Evolutionary conservation across 495 filamentous ascomycete genomes (phyloP).

Genomic region (Friedmanniomyces simplex): DNA sequence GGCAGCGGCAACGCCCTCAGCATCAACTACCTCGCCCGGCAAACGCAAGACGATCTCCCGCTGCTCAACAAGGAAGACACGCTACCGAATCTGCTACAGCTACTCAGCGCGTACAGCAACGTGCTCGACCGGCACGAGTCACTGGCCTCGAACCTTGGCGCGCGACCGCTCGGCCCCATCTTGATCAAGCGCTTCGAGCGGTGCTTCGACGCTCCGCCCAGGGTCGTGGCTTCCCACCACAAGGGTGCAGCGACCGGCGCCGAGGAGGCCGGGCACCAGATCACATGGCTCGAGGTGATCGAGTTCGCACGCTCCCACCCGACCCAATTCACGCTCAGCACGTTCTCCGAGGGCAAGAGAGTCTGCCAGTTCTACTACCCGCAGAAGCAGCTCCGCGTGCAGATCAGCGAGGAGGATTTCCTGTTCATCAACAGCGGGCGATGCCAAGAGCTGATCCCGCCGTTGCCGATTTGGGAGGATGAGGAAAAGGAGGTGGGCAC

Average conservation of each 20-base stretch:
- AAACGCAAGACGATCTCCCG: constrained; percentile 50
- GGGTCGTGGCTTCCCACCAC: constrained; percentile 53
- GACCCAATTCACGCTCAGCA: constrained; percentile 63
- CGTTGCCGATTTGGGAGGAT: constrained; percentile 73
- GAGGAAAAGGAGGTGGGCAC: constrained; percentile 77
- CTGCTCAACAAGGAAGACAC: constrained; percentile 50
- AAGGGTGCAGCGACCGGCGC: constrained; percentile 53
- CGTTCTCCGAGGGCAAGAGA: constrained; percentile 53
- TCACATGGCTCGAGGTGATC: constrained; percentile 77
- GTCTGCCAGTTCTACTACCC: constrained; percentile 61
- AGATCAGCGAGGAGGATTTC: constrained; percentile 82
- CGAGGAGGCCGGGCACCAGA: constrained; percentile 34
- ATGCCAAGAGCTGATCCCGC: constrained; percentile 73
- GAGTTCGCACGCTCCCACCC: constrained; percentile 74
- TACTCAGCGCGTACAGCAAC: constrained; percentile 68
- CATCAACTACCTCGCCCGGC: constrained; percentile 73
- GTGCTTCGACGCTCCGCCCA: constrained; percentile 70
- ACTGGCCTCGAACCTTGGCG: constrained; percentile 74
- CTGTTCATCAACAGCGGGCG: constrained; percentile 69
- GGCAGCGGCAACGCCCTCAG: constrained; percentile 2
- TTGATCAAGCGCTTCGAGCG: constrained; percentile 77
- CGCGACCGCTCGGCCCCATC: constrained; percentile 70
- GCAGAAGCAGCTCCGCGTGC: constrained; percentile 67
- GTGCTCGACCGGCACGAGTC: constrained; percentile 78
- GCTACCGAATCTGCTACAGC: constrained; percentile 50